Conservation (phyloP, 164 flowering plant species). For the Vitis cinerea region DNA sequence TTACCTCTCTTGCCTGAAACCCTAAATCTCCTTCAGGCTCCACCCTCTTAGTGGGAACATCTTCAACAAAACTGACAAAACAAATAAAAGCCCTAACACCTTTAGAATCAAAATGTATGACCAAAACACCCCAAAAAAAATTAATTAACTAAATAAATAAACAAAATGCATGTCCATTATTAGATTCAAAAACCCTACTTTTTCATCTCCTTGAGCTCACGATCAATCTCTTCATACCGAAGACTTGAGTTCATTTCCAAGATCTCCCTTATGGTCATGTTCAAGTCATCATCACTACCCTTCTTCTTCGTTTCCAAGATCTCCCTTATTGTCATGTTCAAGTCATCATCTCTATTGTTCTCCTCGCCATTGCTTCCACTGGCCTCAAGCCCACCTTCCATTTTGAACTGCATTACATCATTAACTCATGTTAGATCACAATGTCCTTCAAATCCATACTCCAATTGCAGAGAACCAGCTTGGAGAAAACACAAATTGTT, state of each 20-base stretch:
- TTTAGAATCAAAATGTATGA: not conserved
- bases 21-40: not conserved
- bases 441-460: no score
- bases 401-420: no score
- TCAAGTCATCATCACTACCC: not conserved
- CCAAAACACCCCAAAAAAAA: not conserved
- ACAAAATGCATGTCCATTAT: not conserved
- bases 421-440: no score
- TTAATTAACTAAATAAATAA: not conserved
- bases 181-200: not conserved
- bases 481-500: no score
- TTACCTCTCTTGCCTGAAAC: not conserved
- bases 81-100: not conserved
- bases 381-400: no score
- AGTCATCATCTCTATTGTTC: no score
- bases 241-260: not conserved
- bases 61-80: not conserved
- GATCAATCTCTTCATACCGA: not conserved
- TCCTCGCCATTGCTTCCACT: no score
- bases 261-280: not conserved
- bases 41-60: not conserved
- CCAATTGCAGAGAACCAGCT: no score
- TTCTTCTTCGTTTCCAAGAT: no score
- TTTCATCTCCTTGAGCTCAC: not conserved
- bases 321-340: no score